These are phyloP conservation scores for Hypsizygus ulmarius DNA, from an alignment of 1,284 basidiomycete genomes.

Conservation along the genomic window DNA sequence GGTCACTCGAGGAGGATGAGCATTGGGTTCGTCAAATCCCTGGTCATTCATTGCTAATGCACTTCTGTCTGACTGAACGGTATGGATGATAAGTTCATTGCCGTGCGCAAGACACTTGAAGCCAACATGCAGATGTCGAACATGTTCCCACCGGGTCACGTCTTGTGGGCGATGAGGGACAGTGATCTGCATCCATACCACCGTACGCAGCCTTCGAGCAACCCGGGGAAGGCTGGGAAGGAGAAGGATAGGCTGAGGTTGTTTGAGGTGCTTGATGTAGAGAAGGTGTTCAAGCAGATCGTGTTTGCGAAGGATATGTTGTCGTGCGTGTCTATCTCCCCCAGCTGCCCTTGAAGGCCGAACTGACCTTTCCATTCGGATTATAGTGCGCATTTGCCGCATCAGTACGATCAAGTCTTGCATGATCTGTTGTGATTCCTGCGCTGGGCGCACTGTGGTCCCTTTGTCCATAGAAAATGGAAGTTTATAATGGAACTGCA, in stretches of 20 bases:
- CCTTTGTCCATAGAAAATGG: slow-evolving; percentile 1
- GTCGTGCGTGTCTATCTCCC: slow-evolving; percentile 42
- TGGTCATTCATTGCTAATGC: not conserved
- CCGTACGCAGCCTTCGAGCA: slow-evolving; percentile 24
- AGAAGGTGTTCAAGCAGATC: slow-evolving; percentile 77
- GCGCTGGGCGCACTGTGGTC: slow-evolving; percentile 6
- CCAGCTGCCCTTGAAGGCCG: not conserved
- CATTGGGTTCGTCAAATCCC: slow-evolving; percentile 53
- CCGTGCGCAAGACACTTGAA: slow-evolving; percentile 78
- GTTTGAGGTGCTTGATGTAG: slow-evolving; percentile 72
- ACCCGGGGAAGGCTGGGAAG: slow-evolving; percentile 18
- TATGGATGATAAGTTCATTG: slow-evolving; percentile 54
- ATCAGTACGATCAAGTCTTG: slow-evolving; percentile 62
- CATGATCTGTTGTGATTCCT: slow-evolving; percentile 55
- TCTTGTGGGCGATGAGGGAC: slow-evolving; percentile 75
- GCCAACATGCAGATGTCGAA: slow-evolving; percentile 79
- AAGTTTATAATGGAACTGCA: not conserved
- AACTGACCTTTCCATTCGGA: slow-evolving; percentile 4
- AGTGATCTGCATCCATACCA: slow-evolving; percentile 60
- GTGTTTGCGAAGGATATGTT: slow-evolving; percentile 82
- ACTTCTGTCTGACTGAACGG: slow-evolving; percentile 4
- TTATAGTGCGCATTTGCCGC: slow-evolving; percentile 59
- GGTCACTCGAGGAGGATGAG: slow-evolving; percentile 55
- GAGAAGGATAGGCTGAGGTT: slow-evolving; percentile 49
- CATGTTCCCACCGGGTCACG: slow-evolving; percentile 76